These are phyloP conservation scores for Fusarium poae DNA, from an alignment of 2,329 filamentous ascomycete genomes.

Conservation along the genomic window DNA sequence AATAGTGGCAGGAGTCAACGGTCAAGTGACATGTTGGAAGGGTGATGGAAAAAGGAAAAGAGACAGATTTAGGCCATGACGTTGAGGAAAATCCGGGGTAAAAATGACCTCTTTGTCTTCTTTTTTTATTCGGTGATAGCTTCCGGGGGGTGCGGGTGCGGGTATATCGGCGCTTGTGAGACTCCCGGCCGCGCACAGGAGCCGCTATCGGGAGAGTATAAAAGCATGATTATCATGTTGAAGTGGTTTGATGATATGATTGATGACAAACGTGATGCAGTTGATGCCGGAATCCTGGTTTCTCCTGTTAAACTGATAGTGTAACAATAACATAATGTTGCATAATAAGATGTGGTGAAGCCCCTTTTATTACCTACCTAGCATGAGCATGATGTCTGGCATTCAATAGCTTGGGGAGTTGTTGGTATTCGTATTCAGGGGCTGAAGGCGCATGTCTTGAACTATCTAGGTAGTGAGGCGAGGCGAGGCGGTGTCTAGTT, in stretches of 20 bases:
- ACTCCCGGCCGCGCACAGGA: slow-evolving; percentile 31
- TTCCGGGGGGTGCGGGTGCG: slow-evolving; percentile 30
- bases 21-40: slow-evolving; percentile 32
- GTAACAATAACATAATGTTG: slow-evolving; percentile 13
- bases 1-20: neutral
- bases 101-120: slow-evolving; percentile 16
- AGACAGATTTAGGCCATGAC: slow-evolving; percentile 30
- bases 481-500: slow-evolving; percentile 20
- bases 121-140: slow-evolving; percentile 16
- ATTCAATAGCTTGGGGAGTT: slow-evolving; percentile 2
- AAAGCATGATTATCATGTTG: slow-evolving; percentile 6
- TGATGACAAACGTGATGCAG: neutral
- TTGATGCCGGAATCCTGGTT: neutral
- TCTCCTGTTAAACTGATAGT: neutral
- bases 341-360: slow-evolving; percentile 2
- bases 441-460: slow-evolving; percentile 8
- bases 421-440: slow-evolving; percentile 6
- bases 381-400: slow-evolving; percentile 8
- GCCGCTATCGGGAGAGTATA: slow-evolving; percentile 15
- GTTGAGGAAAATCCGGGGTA: slow-evolving; percentile 46
- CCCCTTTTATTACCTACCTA: slow-evolving; percentile 21
- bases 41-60: slow-evolving; percentile 11
- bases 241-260: slow-evolving; percentile 4
- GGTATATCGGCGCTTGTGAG: slow-evolving; percentile 29
- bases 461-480: slow-evolving; percentile 7